These are phyloP conservation scores for Nakazawaea anatomiae DNA, from an alignment of 805 yeast species.

Conservation along the genomic window DNA sequence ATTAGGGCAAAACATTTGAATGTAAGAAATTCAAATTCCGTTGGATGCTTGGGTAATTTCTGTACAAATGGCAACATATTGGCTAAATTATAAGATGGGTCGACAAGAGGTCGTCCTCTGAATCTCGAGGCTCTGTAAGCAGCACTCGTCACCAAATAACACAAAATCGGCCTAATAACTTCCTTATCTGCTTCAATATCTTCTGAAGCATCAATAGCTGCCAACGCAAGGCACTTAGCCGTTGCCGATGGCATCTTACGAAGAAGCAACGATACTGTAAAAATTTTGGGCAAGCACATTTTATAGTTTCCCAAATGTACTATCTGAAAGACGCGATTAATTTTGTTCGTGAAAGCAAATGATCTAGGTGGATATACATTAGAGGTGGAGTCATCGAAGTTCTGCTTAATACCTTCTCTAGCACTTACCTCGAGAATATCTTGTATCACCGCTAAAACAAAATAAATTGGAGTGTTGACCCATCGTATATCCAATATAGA, in stretches of 20 bases:
- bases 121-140: neutral
- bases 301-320: neutral
- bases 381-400: no score
- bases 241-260: neutral
- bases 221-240: neutral
- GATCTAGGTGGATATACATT: no score
- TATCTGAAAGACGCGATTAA: neutral
- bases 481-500: neutral
- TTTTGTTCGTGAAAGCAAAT: no score
- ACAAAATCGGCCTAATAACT: neutral
- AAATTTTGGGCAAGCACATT: neutral
- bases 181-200: neutral
- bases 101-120: neutral
- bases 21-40: neutral
- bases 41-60: neutral
- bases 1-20: slow-evolving; percentile 1
- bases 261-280: neutral
- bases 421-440: neutral
- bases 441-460: neutral
- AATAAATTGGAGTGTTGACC: neutral
- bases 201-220: neutral
- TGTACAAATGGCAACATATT: neutral
- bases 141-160: neutral
- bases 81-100: neutral
- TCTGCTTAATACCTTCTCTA: neutral